Evolutionary conservation across 495 filamentous ascomycete species (phyloP), one percentile per base, ranked within the genome.

Genomic region (Saxophila tyrrhenica): DNA sequence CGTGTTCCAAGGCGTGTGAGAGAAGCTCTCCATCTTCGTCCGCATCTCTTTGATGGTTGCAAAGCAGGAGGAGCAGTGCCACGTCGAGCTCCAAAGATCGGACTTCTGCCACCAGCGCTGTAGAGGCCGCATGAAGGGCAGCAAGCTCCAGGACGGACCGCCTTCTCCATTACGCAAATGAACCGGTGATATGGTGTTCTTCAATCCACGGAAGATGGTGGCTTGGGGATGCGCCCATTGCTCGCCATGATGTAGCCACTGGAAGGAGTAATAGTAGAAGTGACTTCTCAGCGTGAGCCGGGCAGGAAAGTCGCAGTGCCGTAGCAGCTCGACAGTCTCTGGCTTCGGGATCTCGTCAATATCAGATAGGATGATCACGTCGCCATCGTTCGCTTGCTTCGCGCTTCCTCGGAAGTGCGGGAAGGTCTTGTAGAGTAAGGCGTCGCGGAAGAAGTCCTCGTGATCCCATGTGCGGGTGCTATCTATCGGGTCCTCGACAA

Each of bases 241-340:
- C 23, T 64, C 20, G n/a, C 70, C 72, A 13, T 62, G 64, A 50
- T 77, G 76, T 32, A 70, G 64, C 64, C 70, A 78, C 62, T 79
- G 77, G 64, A 79, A 80, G 52, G 64, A 69, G 65, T 80, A 80
- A 60, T 78, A 77, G 61, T 79, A 79, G 64, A 77, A 78, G 22
- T 68, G 60, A 21, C 66, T 73, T 16, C 71, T 62, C n/a, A 80
- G 69, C 5, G 77, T 79, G 22, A 77, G 64, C 10, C 77, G 72
- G 11, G 67, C 69, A 0, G 77, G 76, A 63, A 78, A 77, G 2
- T 48, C 52, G 66, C 77, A 80, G 3, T 69, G 66, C 1, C 72
- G 70, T 0, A 80, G 68, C 1, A 73, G 52, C 8, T 61, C 54
- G 13, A 79, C 55, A 0, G 73, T 69, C 32, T 64, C 66, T 0